Percentiles rank a stretch among this genome's conserved stretches.
Evolutionary conservation across 768 basidiomycete species (phyloP).

Genomic region (Tylopilus plumbeoviolaceoides): DNA sequence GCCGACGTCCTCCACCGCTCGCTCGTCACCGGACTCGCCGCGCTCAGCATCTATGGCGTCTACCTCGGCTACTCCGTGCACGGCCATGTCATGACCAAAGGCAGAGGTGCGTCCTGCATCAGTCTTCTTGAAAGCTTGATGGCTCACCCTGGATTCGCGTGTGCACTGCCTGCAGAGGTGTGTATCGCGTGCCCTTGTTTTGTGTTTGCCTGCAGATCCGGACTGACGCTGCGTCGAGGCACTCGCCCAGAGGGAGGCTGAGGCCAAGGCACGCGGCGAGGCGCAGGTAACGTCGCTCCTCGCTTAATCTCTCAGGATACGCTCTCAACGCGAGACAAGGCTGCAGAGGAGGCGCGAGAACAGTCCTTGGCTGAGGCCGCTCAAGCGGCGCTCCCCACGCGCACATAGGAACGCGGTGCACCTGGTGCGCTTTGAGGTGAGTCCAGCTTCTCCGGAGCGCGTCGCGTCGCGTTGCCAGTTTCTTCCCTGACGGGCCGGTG

Average conservation of each 20-base stretch:
- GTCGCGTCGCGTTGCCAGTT: no score
- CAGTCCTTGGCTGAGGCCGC: conserved; percentile 29
- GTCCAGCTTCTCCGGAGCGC: not conserved
- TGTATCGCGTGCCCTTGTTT: conserved; percentile 5
- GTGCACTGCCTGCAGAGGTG: conserved; percentile 17
- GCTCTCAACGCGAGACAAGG: conserved; percentile 8
- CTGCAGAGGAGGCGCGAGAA: conserved; percentile 27
- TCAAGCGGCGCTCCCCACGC: conserved; percentile 22
- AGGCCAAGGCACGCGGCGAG: conserved; percentile 17
- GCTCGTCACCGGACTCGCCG: conserved; percentile 27
- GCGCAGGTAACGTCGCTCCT: conserved; percentile 11
- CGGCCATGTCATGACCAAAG: conserved; percentile 28
- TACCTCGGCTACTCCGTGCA: conserved; percentile 33
- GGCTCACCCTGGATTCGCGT: not conserved
- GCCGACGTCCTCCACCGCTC: conserved; percentile 30
- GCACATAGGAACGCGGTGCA: not conserved
- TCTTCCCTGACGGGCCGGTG: no score
- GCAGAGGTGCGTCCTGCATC: conserved; percentile 22
- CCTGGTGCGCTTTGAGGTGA: not conserved
- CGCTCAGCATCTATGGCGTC: conserved; percentile 27
- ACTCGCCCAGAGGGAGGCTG: conserved; percentile 20
- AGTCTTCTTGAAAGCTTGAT: not conserved
- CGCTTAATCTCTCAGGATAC: not conserved
- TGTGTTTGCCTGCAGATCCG: not conserved
- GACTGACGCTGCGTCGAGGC: conserved; percentile 11